A percentile compares a stretch with the other conserved stretches of the same genome.
phyloP scores from a whole-genome alignment of 2,329 filamentous ascomycete genomes.

The Purpureocillium lavendulum region DNA sequence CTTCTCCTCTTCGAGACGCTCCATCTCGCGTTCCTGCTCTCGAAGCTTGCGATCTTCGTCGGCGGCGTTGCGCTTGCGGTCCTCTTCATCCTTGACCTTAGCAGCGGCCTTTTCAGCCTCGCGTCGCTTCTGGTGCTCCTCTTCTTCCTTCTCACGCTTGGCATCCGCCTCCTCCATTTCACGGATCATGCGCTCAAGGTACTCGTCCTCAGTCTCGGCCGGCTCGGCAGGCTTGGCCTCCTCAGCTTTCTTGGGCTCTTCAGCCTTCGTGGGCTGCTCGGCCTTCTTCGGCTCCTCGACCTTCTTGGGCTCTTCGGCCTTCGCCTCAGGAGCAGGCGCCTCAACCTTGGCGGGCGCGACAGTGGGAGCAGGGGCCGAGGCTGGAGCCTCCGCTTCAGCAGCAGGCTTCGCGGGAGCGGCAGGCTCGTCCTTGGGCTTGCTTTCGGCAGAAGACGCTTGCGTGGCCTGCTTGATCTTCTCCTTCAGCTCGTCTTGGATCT shows the following conservation, averaged over 20 bases:
- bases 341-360: slow-evolving; percentile 11
- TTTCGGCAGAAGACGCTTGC: slow-evolving; percentile 20
- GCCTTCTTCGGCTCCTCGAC: background rate
- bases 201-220: slow-evolving; percentile 37
- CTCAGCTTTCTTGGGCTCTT: slow-evolving; percentile 18
- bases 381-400: slow-evolving; percentile 15
- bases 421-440: slow-evolving; percentile 19
- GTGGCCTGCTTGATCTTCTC: slow-evolving; percentile 64
- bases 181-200: slow-evolving; percentile 50
- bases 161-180: slow-evolving; percentile 54
- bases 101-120: slow-evolving; percentile 36
- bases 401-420: slow-evolving; percentile 21
- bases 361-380: slow-evolving; percentile 1
- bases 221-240: slow-evolving; percentile 19
- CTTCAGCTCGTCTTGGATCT: slow-evolving; percentile 76
- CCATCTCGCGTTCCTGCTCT: slow-evolving; percentile 66
- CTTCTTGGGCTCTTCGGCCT: slow-evolving; percentile 1
- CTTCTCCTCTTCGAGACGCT: slow-evolving; percentile 63
- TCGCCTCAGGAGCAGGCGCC: slow-evolving; percentile 12
- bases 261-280: slow-evolving; percentile 1
- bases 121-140: slow-evolving; percentile 36
- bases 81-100: slow-evolving; percentile 41
- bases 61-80: slow-evolving; percentile 35
- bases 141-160: slow-evolving; percentile 39
- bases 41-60: slow-evolving; percentile 59